A percentile compares a stretch with the other conserved stretches of the same genome.
These are phyloP conservation scores for Elsinoe perseae DNA, from an alignment of 2,329 filamentous ascomycete genomes.

Conservation along the genomic window DNA sequence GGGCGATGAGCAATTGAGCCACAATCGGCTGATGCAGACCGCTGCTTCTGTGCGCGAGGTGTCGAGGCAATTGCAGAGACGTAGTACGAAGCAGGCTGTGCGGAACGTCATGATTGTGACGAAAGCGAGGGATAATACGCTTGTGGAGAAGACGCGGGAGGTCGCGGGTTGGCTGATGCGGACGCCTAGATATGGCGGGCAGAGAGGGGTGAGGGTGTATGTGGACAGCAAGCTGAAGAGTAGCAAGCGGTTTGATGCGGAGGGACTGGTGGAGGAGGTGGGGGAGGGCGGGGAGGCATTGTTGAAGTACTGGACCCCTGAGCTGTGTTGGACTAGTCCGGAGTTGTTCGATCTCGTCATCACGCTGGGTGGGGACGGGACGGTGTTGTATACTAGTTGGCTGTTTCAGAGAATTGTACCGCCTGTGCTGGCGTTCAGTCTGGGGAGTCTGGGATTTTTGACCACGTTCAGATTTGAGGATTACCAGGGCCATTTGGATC, in stretches of 20 bases:
- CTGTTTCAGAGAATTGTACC: conserved; percentile 86
- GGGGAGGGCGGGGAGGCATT: conserved; percentile 64
- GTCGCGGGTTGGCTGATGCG: conserved; percentile 78
- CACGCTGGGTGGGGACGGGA: conserved; percentile 79
- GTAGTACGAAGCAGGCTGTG: conserved; percentile 85
- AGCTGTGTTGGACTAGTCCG: conserved; percentile 86
- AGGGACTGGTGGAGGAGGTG: conserved; percentile 64
- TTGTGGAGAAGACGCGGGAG: conserved; percentile 83
- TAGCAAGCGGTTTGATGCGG: conserved; percentile 78
- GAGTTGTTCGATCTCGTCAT: conserved; percentile 94
- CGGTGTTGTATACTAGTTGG: conserved; percentile 82
- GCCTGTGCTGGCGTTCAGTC: conserved; percentile 73
- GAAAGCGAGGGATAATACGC: conserved; percentile 88
- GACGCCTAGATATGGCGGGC: conserved; percentile 78
- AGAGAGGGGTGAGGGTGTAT: conserved; percentile 91
- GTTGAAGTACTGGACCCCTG: conserved; percentile 93
- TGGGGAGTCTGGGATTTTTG: conserved; percentile 80
- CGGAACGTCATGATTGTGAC: conserved; percentile 97
- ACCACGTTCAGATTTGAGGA: conserved; percentile 81
- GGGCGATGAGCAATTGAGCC: conserved; percentile 79
- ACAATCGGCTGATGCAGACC: conserved; percentile 89
- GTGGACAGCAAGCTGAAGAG: conserved; percentile 91
- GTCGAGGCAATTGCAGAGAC: conserved; percentile 85
- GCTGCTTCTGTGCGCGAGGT: conserved; percentile 92
- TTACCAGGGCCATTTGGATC: conserved; percentile 79